A percentile compares a stretch with the other conserved stretches of the same genome.
Evolutionary conservation across 208 protist species (phyloP).

Genomic region (Balamuthia mandrillaris): DNA sequence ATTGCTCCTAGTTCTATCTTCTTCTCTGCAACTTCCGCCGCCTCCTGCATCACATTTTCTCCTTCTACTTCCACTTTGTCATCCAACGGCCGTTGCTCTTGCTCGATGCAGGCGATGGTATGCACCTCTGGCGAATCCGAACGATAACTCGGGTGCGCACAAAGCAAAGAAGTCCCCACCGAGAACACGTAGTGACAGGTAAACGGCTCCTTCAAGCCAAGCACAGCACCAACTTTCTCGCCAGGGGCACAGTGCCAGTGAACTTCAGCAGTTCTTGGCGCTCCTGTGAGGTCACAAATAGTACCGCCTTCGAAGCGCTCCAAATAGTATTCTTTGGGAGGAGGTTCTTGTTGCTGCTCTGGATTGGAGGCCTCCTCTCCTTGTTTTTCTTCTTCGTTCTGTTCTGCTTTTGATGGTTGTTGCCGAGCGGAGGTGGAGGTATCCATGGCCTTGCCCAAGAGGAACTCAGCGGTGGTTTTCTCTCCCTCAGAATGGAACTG

Average conservation of each 20-base stretch:
- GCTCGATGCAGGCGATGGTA: background rate
- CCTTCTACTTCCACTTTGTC: too few species aligned
- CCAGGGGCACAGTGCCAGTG: background rate
- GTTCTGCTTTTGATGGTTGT: background rate
- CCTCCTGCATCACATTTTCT: too few species aligned
- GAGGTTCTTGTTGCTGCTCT: background rate
- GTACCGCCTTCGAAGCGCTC: background rate
- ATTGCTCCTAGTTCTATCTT: too few species aligned
- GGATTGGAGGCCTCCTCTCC: background rate
- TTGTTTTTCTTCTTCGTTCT: background rate
- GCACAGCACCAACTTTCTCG: background rate
- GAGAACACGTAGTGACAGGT: conserved; percentile 20
- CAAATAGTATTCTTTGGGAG: background rate
- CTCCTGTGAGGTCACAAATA: conserved; percentile 2
- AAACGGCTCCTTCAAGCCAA: background rate
- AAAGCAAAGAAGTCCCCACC: background rate
- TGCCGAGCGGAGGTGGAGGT: background rate
- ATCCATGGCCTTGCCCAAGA: background rate
- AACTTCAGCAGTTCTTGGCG: background rate
- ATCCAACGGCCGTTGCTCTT: too few species aligned
- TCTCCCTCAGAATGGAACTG: conserved; percentile 15
- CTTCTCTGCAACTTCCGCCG: too few species aligned
- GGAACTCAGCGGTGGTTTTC: background rate
- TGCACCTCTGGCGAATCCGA: background rate
- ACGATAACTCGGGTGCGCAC: background rate